A percentile compares a stretch with the other conserved stretches of the same genome.
Conservation (phyloP, 352 stramenopile genomes). For the Phytophthora agathidicida region DNA sequence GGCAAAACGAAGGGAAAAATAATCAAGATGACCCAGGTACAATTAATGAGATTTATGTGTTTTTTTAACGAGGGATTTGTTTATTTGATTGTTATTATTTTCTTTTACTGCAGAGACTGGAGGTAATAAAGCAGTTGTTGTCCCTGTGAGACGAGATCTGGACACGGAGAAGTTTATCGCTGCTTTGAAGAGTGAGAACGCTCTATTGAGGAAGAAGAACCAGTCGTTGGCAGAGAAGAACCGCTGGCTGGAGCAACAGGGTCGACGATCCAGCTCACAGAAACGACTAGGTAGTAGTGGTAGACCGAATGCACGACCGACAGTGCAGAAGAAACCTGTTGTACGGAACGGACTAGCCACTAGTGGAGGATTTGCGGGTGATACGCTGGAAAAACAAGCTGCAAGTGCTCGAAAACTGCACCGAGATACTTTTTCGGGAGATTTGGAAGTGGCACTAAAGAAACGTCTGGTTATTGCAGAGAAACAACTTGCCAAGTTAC, state of each 20-base stretch:
- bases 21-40: conserved; percentile 67
- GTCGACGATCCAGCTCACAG: conserved; percentile 4
- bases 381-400: conserved; percentile 47
- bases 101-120: conserved; percentile 30
- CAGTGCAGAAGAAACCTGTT: conserved; percentile 16
- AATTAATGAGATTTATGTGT: no score
- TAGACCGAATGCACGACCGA: background rate
- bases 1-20: conserved; percentile 46
- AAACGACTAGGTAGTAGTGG: conserved; percentile 35
- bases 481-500: conserved; percentile 71
- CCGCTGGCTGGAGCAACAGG: conserved; percentile 55
- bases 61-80: no score
- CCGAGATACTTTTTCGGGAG: conserved; percentile 52
- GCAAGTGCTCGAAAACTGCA: conserved; percentile 55
- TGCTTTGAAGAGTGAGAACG: conserved; percentile 80
- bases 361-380: conserved; percentile 27
- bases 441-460: conserved; percentile 79
- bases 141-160: conserved; percentile 60
- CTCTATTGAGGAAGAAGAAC: conserved; percentile 74
- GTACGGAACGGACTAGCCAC: background rate
- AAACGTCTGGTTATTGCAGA: conserved; percentile 69
- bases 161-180: conserved; percentile 86
- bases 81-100: background rate
- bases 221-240: conserved; percentile 77
- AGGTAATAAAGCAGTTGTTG: conserved; percentile 28